phyloP scores from a whole-genome alignment of 2,329 filamentous ascomycete species.

The Botrytis byssoidea region DNA sequence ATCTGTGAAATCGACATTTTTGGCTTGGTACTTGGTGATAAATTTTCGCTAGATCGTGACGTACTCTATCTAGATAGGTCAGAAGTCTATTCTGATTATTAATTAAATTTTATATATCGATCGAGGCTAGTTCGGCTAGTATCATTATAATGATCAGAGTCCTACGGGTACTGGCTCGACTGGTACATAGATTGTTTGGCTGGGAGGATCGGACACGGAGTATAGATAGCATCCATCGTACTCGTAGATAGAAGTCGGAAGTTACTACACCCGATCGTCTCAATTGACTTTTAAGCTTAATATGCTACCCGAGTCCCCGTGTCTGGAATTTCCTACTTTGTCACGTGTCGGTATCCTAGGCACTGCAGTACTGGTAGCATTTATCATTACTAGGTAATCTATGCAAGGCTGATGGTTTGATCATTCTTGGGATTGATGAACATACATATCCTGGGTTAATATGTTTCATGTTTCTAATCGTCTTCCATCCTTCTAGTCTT shows the following conservation, averaged over 20 bases:
- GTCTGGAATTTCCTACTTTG: not conserved
- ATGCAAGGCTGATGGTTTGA: constrained; percentile 11
- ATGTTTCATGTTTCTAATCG: not conserved
- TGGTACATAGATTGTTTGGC: not conserved
- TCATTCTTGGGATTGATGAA: not conserved
- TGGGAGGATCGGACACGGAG: not conserved
- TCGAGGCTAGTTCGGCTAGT: not conserved
- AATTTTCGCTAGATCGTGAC: not conserved
- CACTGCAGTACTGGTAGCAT: not conserved
- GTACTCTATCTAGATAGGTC: not conserved
- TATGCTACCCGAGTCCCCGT: not conserved
- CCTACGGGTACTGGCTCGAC: not conserved
- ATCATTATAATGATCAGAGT: not conserved
- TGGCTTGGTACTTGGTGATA: not conserved
- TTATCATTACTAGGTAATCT: not conserved
- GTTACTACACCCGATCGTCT: not conserved
- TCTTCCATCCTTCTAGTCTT: not conserved
- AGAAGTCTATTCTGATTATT: not conserved
- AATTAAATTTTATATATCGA: not conserved
- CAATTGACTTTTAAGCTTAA: not conserved
- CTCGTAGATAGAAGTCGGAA: not conserved
- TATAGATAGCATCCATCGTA: not conserved
- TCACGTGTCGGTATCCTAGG: not conserved
- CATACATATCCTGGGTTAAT: not conserved
- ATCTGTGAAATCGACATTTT: constrained; percentile 2